Percentiles rank a stretch among this genome's conserved stretches.
Evolutionary conservation across 176 grass and related monocot genomes (phyloP).

Genomic region (Ensete glaucum): DNA sequence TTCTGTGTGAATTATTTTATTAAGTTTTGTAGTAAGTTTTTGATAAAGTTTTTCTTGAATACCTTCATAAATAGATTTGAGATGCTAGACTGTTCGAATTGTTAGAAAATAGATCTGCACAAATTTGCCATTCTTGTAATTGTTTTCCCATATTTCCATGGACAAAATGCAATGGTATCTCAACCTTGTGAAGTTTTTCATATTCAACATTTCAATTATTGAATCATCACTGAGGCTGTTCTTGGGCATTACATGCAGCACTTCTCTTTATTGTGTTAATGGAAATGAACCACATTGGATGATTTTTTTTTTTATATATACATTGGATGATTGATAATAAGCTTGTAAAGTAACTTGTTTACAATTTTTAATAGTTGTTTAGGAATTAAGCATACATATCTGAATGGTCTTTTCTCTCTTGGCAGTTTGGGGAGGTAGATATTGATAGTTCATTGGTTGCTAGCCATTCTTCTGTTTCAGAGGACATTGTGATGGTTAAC

Average conservation of each 20-base stretch:
- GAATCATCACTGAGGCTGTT: neutral
- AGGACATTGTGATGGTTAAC: constrained; percentile 69
- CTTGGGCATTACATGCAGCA: neutral
- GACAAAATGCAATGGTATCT: neutral
- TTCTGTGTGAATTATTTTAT: no score
- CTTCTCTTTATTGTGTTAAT: neutral
- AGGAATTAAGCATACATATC: neutral
- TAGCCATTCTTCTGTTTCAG: constrained; percentile 55
- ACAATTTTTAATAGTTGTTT: neutral
- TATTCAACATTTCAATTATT: neutral
- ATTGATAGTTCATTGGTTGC: constrained; percentile 63
- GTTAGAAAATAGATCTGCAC: no score
- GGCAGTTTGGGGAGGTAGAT: constrained; percentile 68
- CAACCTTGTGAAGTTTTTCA: neutral
- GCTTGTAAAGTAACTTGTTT: neutral
- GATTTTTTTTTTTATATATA: no score
- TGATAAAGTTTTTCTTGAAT: no score
- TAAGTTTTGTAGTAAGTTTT: no score
- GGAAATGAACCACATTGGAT: neutral
- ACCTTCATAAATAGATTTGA: no score
- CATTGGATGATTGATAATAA: neutral
- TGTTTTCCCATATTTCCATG: neutral
- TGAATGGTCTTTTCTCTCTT: constrained; percentile 1
- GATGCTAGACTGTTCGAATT: no score
- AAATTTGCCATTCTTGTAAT: no score